phyloP scores from a whole-genome alignment of 2,329 filamentous ascomycete genomes.

The Phaeoacremonium minimum region DNA sequence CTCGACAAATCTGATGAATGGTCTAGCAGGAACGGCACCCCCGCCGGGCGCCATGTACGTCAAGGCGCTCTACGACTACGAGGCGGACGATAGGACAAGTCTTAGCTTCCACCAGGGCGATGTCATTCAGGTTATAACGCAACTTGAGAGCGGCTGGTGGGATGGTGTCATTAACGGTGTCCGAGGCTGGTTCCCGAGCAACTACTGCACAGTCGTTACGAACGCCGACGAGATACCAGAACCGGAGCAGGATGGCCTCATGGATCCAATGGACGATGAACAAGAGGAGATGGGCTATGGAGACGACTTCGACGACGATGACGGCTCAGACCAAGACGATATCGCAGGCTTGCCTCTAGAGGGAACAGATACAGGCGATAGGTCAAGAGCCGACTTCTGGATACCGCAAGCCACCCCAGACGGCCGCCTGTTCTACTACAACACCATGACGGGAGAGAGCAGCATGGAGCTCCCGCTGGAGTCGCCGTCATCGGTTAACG shows the following conservation, averaged over 20 bases:
- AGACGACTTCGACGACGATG: conserved; percentile 58
- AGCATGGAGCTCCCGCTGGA: conserved; percentile 93
- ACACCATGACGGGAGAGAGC: conserved; percentile 92
- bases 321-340: conserved; percentile 36
- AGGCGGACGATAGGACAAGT: conserved; percentile 94
- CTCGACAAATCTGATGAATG: conserved; percentile 47
- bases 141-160: conserved; percentile 98
- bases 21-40: conserved; percentile 53
- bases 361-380: conserved; percentile 54
- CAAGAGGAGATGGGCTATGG: conserved; percentile 66
- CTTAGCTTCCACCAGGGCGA: conserved; percentile 96
- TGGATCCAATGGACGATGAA: conserved; percentile 64
- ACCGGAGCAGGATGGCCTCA: conserved; percentile 50
- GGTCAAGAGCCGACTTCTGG: conserved; percentile 94
- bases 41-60: conserved; percentile 78
- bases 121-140: conserved; percentile 96
- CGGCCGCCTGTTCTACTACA: conserved; percentile 94
- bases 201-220: conserved; percentile 88
- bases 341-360: conserved; percentile 61
- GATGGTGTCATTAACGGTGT: conserved; percentile 97
- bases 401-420: conserved; percentile 95
- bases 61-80: conserved; percentile 94
- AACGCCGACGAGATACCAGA: conserved; percentile 70
- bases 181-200: conserved; percentile 98
- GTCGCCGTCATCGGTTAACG: conserved; percentile 73